Evolutionary conservation across 2,329 filamentous ascomycete genomes (phyloP).

Genomic region (Xylaria sp.): DNA sequence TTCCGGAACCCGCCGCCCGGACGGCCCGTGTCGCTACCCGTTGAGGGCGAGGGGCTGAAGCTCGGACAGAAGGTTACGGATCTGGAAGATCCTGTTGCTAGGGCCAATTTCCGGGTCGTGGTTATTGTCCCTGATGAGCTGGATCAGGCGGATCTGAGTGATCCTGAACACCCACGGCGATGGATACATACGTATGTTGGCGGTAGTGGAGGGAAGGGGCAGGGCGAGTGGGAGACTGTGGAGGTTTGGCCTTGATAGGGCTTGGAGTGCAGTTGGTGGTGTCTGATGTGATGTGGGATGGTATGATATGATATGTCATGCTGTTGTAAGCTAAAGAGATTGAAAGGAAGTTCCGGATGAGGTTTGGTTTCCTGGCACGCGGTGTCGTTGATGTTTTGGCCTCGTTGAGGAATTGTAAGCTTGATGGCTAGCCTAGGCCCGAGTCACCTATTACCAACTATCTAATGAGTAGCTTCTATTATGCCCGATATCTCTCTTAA

Average conservation of each 20-base stretch:
- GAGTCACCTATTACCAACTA: no score
- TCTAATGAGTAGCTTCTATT: no score
- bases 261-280: not conserved
- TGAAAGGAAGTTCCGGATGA: not conserved
- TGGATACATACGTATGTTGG: slow-evolving; percentile 73
- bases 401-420: not conserved
- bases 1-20: slow-evolving; percentile 81
- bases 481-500: not conserved
- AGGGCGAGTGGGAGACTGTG: slow-evolving; percentile 70
- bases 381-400: not conserved
- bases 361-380: not conserved
- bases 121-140: slow-evolving; percentile 82
- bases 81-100: slow-evolving; percentile 75
- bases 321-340: not conserved
- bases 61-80: slow-evolving; percentile 75
- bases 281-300: no score
- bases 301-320: no score
- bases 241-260: slow-evolving; percentile 73
- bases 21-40: slow-evolving; percentile 63
- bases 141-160: slow-evolving; percentile 77
- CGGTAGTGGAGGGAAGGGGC: slow-evolving; percentile 36
- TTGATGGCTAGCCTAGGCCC: not conserved
- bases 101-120: slow-evolving; percentile 84
- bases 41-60: slow-evolving; percentile 54
- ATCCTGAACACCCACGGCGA: slow-evolving; percentile 70